Evolutionary conservation across 306 rosid species (phyloP).

Genomic region (Lupinus albus): DNA sequence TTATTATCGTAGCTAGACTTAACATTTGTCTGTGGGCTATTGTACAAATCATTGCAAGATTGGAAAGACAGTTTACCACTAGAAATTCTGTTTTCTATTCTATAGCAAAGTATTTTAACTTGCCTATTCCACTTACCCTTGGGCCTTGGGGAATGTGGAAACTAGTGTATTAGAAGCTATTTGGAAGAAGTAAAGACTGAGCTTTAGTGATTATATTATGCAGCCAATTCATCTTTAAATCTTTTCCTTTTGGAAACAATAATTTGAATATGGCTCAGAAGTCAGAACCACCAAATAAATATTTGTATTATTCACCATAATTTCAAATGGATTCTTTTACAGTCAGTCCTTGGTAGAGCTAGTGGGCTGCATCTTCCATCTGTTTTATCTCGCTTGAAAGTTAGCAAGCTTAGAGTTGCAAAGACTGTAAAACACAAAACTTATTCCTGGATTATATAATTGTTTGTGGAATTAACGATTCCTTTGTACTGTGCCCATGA

Average conservation of each 20-base stretch:
- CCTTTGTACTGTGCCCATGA: slow-evolving; percentile 28
- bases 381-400: slow-evolving; percentile 10
- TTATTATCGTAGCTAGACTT: slow-evolving; percentile 5
- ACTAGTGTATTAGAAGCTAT: slow-evolving; percentile 1
- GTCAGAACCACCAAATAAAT: slow-evolving; percentile 9
- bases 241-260: slow-evolving; percentile 23
- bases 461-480: slow-evolving; percentile 30
- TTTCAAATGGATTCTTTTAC: slow-evolving; percentile 13
- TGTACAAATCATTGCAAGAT: slow-evolving; percentile 30
- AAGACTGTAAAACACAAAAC: slow-evolving; percentile 13
- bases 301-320: too few relatives aligned
- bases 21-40: slow-evolving; percentile 5
- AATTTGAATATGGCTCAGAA: slow-evolving; percentile 5
- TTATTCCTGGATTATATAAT: slow-evolving; percentile 5
- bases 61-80: slow-evolving; percentile 9
- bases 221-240: background rate
- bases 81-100: slow-evolving; percentile 7
- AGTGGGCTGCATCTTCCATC: slow-evolving; percentile 8
- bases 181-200: slow-evolving; percentile 25
- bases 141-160: background rate
- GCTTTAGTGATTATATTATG: slow-evolving; percentile 12
- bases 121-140: background rate
- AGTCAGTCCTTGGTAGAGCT: slow-evolving; percentile 11
- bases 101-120: slow-evolving; percentile 9
- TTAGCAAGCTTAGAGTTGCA: slow-evolving; percentile 10